phyloP scores from a whole-genome alignment of 805 yeast genomes.

The Saturnispora besseyi region DNA sequence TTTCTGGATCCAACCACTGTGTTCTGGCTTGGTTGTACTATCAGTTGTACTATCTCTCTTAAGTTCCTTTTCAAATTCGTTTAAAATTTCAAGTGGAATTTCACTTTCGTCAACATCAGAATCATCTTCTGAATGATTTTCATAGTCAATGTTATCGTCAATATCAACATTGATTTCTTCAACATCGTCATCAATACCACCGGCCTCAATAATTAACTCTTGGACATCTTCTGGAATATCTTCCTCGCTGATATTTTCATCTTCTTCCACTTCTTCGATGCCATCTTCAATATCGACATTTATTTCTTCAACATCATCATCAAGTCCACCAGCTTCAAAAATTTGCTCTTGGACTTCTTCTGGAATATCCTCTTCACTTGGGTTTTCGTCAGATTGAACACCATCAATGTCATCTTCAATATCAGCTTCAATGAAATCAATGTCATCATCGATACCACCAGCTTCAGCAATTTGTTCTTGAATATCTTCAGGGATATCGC shows the following conservation, averaged over 20 bases:
- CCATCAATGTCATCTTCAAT: slow-evolving; percentile 5
- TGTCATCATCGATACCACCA: slow-evolving; percentile 3
- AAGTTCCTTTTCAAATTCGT: background rate
- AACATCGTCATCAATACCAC: slow-evolving; percentile 3
- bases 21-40: background rate
- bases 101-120: slow-evolving; percentile 2
- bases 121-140: background rate
- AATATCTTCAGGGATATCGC: slow-evolving; percentile 7
- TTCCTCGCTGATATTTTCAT: background rate
- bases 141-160: slow-evolving; percentile 1
- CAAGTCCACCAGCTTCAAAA: background rate
- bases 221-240: slow-evolving; percentile 1
- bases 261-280: background rate
- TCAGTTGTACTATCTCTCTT: background rate
- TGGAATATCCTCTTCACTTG: slow-evolving; percentile 7
- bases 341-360: background rate
- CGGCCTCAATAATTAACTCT: slow-evolving; percentile 2
- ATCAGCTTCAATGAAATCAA: slow-evolving; percentile 10
- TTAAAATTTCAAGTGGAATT: slow-evolving; percentile 1
- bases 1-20: background rate
- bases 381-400: slow-evolving; percentile 5
- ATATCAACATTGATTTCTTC: slow-evolving; percentile 3
- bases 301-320: slow-evolving; percentile 1
- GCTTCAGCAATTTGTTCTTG: background rate
- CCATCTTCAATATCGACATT: background rate